These are phyloP conservation scores for Gryganskiella cystojenkinii DNA, from an alignment of 192 early-diverging fungal genomes.

Conservation along the genomic window DNA sequence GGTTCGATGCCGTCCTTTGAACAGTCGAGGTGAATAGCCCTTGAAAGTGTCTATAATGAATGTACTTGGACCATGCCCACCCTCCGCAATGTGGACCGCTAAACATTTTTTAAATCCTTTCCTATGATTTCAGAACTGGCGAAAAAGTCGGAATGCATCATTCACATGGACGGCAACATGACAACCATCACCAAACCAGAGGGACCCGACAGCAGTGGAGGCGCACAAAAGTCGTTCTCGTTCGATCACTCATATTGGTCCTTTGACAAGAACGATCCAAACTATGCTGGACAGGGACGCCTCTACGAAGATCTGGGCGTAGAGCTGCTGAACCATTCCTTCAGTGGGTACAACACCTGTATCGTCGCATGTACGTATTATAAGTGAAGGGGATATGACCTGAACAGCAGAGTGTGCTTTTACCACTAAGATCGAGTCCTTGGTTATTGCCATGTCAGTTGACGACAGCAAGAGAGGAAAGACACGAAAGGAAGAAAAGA, in stretches of 20 bases:
- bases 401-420: background rate
- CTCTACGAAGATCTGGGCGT: constrained; percentile 83
- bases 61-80: background rate
- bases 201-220: constrained; percentile 7
- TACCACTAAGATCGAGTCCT: background rate
- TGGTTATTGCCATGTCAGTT: too few species aligned
- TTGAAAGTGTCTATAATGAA: background rate
- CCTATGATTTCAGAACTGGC: constrained; percentile 60
- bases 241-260: constrained; percentile 94
- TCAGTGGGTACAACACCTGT: constrained; percentile 93
- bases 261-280: constrained; percentile 68
- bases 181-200: constrained; percentile 71
- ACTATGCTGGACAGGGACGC: constrained; percentile 77
- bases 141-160: constrained; percentile 70
- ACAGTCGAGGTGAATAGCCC: constrained; percentile 65
- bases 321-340: constrained; percentile 85
- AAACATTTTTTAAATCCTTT: background rate
- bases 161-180: constrained; percentile 79
- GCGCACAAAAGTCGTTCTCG: constrained; percentile 69
- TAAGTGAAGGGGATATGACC: background rate
- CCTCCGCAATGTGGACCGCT: background rate
- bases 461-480: too few species aligned
- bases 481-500: background rate
- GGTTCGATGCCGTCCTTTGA: constrained; percentile 83
- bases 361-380: constrained; percentile 86